Base-by-base conservation (phyloP, 495 filamentous ascomycete species). In the Daldinia decipiens region DNA sequence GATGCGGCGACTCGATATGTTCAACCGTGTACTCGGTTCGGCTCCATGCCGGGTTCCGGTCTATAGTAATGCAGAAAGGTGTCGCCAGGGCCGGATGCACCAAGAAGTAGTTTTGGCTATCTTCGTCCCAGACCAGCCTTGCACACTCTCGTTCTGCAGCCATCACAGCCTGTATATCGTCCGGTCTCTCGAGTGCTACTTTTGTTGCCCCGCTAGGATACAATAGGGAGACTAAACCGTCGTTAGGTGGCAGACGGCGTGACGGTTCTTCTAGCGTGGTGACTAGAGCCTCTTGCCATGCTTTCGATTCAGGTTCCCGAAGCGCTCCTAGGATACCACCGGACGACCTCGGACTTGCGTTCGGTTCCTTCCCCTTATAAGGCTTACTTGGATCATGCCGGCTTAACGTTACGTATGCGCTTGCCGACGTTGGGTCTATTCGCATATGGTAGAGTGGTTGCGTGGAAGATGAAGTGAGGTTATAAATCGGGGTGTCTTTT, bases 101-200 rank as follows among this genome's bases (percentile, higher is more conserved):
- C 11, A 95, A 82, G 73, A 91, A 90, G 78, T 94, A 92, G 43
- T 84, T 84, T 55, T 81, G 75, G 55, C 82, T 82, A 58, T 87
- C 84, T 15, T 83, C 79, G 75, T 92, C 88, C 89, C 90, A 93
- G 7, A 89, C 86, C 3, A 95, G 82, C 7, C 88, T 86, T 55
- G 87, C 92, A 40, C 89, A 90, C 74, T 95, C 92, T 53, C 89
- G 86, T 55, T 89, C 88, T 4, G 90, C 91, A 19, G 89, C 88
- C 36, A 85, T 83, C 12, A 86, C 83, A 26, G 92, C 85, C 4
- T 87, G 85, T 9, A 85, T 81, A 62, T 84, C 83, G 72, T 89
- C 85, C 24, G 89, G 87, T 32, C 87, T 82, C 19, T 93, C 91
- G 38, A 92, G 82, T 3, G 89, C 91, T 47, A 92, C 86, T 71